These are phyloP conservation scores for Eucalyptus curtisii DNA, from an alignment of 345 rosid species.

Conservation along the genomic window DNA sequence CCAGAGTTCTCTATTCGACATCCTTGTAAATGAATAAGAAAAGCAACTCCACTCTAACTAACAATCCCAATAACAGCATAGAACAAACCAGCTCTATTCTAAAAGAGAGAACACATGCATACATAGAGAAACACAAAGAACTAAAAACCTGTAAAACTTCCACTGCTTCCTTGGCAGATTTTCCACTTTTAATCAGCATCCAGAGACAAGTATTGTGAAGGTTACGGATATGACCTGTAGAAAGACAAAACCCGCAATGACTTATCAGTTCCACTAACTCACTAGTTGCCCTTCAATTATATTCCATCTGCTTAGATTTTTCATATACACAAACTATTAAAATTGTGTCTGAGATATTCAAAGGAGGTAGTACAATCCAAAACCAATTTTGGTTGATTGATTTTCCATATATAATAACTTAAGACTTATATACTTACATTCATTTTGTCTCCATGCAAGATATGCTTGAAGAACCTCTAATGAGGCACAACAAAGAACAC, in stretches of 20 bases:
- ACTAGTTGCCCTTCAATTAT: background rate
- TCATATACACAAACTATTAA: background rate
- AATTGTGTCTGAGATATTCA: background rate
- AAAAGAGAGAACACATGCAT: background rate
- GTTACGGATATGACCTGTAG: conserved; percentile 62
- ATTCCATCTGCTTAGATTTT: background rate
- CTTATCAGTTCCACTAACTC: background rate
- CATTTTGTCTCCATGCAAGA: conserved; percentile 85
- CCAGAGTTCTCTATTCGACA: background rate
- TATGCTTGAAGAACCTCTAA: conserved; percentile 71
- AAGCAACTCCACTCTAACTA: background rate
- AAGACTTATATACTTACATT: conserved; percentile 34
- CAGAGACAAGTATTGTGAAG: conserved; percentile 67
- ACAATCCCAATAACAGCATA: background rate
- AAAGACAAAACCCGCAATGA: background rate
- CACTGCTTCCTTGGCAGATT: conserved; percentile 40
- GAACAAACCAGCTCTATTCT: background rate
- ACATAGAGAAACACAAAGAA: background rate
- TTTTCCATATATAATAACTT: background rate
- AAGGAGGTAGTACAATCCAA: background rate
- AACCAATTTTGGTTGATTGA: background rate
- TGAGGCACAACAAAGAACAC: conserved; percentile 50
- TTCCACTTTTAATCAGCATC: conserved; percentile 63
- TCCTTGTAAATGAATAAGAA: background rate
- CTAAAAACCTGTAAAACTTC: conserved; percentile 48